phyloP scores from a whole-genome alignment of 2,329 filamentous ascomycete genomes.

The Xylariaceae sp. region DNA sequence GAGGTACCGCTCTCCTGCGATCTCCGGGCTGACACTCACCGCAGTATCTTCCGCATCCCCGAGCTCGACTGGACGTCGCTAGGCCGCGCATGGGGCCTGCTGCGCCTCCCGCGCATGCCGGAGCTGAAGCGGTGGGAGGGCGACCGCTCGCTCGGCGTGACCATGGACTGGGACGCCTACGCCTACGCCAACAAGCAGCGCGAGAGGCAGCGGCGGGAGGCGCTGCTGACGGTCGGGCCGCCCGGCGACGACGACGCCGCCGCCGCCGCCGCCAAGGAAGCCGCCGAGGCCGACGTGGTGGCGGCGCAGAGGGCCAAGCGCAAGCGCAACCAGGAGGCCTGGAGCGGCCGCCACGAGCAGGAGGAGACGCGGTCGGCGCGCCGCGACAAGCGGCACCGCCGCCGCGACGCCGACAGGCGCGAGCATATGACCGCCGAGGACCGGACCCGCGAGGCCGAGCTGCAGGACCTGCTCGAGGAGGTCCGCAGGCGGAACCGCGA shows the following conservation, averaged over 20 bases:
- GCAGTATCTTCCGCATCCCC: slow-evolving; percentile 66
- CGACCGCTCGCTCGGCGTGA: slow-evolving; percentile 54
- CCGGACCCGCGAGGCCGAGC: slow-evolving; percentile 52
- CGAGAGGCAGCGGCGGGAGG: slow-evolving; percentile 56
- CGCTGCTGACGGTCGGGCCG: slow-evolving; percentile 39
- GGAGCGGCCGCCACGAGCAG: slow-evolving; percentile 63
- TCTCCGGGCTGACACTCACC: neutral
- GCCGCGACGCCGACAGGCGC: slow-evolving; percentile 54
- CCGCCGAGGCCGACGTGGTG: slow-evolving; percentile 28
- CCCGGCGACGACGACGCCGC: slow-evolving; percentile 25
- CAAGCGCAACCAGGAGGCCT: slow-evolving; percentile 59
- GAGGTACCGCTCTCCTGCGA: neutral
- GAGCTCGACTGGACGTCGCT: slow-evolving; percentile 83
- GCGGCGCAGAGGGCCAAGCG: slow-evolving; percentile 40
- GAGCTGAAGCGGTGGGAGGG: slow-evolving; percentile 70
- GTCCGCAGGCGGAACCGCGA: slow-evolving; percentile 51
- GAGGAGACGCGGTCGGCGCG: slow-evolving; percentile 55
- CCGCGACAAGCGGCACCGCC: slow-evolving; percentile 57
- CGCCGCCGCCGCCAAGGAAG: slow-evolving; percentile 21
- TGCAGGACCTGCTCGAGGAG: slow-evolving; percentile 56
- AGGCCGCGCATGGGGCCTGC: slow-evolving; percentile 75
- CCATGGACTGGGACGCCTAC: slow-evolving; percentile 60
- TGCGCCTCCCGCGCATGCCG: slow-evolving; percentile 88
- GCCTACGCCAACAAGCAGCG: slow-evolving; percentile 65
- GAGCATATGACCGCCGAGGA: slow-evolving; percentile 65